Conservation (phyloP, 495 filamentous ascomycete genomes). For the Podospora pseudopauciseta region DNA sequence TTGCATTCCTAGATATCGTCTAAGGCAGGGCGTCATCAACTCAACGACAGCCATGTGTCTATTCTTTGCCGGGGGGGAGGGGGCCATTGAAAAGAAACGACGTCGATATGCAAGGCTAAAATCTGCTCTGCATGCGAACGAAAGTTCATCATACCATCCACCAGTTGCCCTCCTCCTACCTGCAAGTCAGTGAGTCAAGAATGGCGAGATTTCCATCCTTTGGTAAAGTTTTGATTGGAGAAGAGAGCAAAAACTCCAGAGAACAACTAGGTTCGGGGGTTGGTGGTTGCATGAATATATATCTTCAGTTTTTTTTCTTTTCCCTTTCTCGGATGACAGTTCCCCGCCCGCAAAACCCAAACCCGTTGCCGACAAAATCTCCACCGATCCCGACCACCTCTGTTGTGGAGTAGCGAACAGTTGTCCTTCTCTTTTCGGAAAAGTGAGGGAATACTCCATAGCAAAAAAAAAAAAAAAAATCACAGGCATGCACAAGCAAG, state of each 20-base stretch:
- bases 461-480: background rate
- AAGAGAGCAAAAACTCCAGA: background rate
- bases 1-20: background rate
- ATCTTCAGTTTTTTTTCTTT: background rate
- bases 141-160: background rate
- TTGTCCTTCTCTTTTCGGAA: background rate
- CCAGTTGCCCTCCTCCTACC: too few relatives aligned
- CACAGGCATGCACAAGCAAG: background rate
- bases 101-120: background rate
- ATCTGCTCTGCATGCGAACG: background rate
- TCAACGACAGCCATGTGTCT: background rate
- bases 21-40: background rate
- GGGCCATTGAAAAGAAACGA: background rate
- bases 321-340: background rate
- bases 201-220: background rate
- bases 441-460: background rate
- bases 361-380: background rate
- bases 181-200: background rate
- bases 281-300: background rate
- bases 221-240: background rate
- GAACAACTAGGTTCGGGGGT: background rate
- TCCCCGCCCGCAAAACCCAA: background rate
- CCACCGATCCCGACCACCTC: background rate
- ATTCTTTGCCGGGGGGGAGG: background rate
- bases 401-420: background rate